Conservation (phyloP, 2,329 filamentous ascomycete species). For the Penicillium decumbens region DNA sequence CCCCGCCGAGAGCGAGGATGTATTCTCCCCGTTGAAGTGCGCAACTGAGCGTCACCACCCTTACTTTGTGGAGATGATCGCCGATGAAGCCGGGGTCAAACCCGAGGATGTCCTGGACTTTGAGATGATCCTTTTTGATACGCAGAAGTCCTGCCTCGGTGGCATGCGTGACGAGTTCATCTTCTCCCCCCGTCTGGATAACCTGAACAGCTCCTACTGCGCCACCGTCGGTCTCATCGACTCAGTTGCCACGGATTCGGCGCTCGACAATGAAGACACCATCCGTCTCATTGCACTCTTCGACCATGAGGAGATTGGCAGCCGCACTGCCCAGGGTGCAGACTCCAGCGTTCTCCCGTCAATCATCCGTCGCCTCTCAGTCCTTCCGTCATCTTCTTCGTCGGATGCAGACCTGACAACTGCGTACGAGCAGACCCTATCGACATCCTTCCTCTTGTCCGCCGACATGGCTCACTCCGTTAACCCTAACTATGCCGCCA, state of each 20-base stretch:
- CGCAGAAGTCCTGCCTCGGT: slow-evolving; percentile 82
- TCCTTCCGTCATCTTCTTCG: slow-evolving; percentile 61
- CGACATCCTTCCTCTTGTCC: slow-evolving; percentile 87
- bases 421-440: slow-evolving; percentile 87
- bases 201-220: slow-evolving; percentile 95
- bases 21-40: slow-evolving; percentile 70
- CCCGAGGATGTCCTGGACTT: slow-evolving; percentile 80
- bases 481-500: slow-evolving; percentile 87
- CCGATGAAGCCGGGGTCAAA: slow-evolving; percentile 67
- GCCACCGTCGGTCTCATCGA: slow-evolving; percentile 78
- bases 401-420: slow-evolving; percentile 63
- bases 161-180: slow-evolving; percentile 91
- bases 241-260: slow-evolving; percentile 60
- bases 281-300: slow-evolving; percentile 94
- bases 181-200: slow-evolving; percentile 92
- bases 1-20: slow-evolving; percentile 43
- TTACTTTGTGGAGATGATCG: slow-evolving; percentile 78
- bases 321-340: slow-evolving; percentile 84
- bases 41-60: slow-evolving; percentile 83
- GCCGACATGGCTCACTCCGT: slow-evolving; percentile 97
- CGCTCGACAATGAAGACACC: slow-evolving; percentile 68
- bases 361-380: slow-evolving; percentile 78
- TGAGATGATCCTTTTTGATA: slow-evolving; percentile 94
- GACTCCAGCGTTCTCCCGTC: slow-evolving; percentile 87
- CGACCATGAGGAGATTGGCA: slow-evolving; percentile 97